Evolutionary conservation across 2,329 filamentous ascomycete genomes (phyloP).

Genomic region (Rhexocercosporidium sp.): DNA sequence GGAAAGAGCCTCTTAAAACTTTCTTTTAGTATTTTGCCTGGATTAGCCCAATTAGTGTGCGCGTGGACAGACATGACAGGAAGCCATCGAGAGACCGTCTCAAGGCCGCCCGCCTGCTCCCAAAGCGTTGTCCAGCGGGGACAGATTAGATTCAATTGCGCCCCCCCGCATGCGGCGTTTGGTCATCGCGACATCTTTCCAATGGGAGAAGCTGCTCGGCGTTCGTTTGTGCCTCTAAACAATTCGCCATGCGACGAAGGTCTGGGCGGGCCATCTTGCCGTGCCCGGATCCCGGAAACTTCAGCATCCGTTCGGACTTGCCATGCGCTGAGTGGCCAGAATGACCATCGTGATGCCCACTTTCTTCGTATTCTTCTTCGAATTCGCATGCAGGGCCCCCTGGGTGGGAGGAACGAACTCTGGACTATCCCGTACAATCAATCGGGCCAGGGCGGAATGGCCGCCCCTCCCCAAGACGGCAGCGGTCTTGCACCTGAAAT

Average conservation of each 20-base stretch:
- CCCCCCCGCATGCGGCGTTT: neutral
- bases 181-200: neutral
- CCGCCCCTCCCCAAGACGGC: neutral
- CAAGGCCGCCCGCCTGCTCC: too few species aligned
- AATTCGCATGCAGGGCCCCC: conserved; percentile 5
- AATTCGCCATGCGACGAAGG: too few species aligned
- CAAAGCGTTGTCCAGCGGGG: too few species aligned
- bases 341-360: neutral
- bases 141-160: neutral
- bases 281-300: neutral
- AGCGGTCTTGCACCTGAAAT: neutral
- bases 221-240: neutral
- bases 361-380: conserved; percentile 10
- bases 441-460: too few species aligned
- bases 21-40: too few species aligned
- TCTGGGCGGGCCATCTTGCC: neutral
- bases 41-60: neutral
- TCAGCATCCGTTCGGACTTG: neutral
- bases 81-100: neutral
- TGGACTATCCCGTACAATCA: too few species aligned
- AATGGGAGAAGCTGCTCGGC: neutral
- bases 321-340: neutral
- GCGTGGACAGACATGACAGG: neutral
- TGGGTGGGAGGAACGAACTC: too few species aligned
- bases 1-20: neutral